Percentiles rank a stretch among this genome's conserved stretches.
phyloP scores from a whole-genome alignment of 2,329 filamentous ascomycete genomes.

The Xylariaceae sp. region DNA sequence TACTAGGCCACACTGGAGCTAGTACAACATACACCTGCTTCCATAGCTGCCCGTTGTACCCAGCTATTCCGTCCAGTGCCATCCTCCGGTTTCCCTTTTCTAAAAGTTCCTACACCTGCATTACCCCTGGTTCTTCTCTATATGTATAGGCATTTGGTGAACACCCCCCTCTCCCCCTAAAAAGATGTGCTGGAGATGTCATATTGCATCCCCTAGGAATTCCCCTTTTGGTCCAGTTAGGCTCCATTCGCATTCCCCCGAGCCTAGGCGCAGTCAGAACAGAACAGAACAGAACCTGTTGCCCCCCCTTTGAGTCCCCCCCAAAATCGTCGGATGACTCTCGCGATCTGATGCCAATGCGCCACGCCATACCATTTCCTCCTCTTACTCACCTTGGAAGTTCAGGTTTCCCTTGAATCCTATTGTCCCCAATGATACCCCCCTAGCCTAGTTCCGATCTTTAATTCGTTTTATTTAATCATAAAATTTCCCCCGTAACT shows the following conservation, averaged over 20 bases:
- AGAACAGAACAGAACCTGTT: conserved; percentile 1
- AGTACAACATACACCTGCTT: background rate
- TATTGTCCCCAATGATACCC: conserved; percentile 28
- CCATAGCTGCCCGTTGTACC: too few species aligned
- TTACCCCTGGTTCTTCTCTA: conserved; percentile 13
- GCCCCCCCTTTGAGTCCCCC: conserved; percentile 12
- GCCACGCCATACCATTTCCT: conserved; percentile 23
- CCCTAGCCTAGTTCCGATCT: conserved; percentile 40
- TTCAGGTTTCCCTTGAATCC: conserved; percentile 28
- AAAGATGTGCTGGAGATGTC: conserved; percentile 7
- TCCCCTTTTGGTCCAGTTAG: conserved; percentile 22
- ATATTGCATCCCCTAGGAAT: conserved; percentile 18
- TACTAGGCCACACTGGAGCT: background rate
- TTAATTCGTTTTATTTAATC: conserved; percentile 42
- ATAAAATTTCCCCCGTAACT: conserved; percentile 45
- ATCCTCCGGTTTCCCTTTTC: conserved; percentile 8
- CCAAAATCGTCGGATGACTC: conserved; percentile 23
- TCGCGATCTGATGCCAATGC: conserved; percentile 31
- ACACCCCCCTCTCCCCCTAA: background rate
- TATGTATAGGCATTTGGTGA: background rate
- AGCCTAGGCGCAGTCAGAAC: too few species aligned
- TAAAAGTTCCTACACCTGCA: conserved; percentile 22
- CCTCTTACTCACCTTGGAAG: conserved; percentile 11
- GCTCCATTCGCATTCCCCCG: conserved; percentile 24
- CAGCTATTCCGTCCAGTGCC: background rate